Base-by-base conservation (phyloP, 106 monocot species). In the Gastrodia elata region DNA sequence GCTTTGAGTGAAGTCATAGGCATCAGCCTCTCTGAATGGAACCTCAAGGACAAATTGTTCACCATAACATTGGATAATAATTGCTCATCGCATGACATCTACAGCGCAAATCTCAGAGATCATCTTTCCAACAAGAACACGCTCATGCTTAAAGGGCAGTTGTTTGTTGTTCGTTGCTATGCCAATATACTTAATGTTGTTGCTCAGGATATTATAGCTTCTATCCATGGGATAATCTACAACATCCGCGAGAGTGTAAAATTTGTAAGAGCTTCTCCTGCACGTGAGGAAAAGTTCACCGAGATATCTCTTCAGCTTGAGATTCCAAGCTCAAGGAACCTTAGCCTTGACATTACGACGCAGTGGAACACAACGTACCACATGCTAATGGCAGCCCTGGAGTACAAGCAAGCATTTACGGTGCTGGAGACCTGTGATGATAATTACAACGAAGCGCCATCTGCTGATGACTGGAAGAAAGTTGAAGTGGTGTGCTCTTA, bases 361-460 rank as follows among this genome's bases (percentile, higher is more conserved):
- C 89, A 85, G 41, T 95, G 95, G 95, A 85, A 92, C 83, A 89
- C 92, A 26, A 95, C 95, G 1, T 95, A 95, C 58, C 76, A 89
- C 64, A 95, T 95, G 95, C 87, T 95, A 25, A 43, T 76, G 38
- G 87, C 84, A 71, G 91, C 91, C 11, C 70, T 92, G 74, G 92
- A 95, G 0, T 95, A 84, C 34, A 87, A 82, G 49, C 89, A 92
- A 67, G 92, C 84, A 36, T 92, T 95, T 71, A 71, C 85, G 64
- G 75, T 72, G 16, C 69, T 95, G 48, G 95, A 95, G 77, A 82
- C 87, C 11, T 89, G 92, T 56, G 91, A 89, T 75, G 89, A 85
- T 56, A 78, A 85, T 39, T 95, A 95, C 71, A 95, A 87, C 58
- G 95, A 95, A 46, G 87, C 95, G 39, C 95, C 95, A 8, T 89